A percentile compares a stretch with the other conserved stretches of the same genome.
phyloP scores from a whole-genome alignment of 306 rosid species.

The Nissolia schottii region DNA sequence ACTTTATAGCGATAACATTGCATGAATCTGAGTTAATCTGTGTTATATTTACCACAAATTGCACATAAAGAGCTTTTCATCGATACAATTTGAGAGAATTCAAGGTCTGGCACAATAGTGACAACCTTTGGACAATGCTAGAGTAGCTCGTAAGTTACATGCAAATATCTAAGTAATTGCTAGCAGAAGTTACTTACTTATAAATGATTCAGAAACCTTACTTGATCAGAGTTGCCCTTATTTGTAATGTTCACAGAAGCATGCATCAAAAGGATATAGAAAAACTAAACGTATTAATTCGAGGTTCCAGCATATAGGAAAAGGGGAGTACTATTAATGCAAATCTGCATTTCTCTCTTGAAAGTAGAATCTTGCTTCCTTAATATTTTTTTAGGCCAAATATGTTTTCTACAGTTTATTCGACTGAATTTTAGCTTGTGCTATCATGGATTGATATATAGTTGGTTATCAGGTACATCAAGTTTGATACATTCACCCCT shows the following conservation, averaged over 20 bases:
- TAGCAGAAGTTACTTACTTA: neutral
- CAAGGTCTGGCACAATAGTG: neutral
- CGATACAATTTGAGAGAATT: neutral
- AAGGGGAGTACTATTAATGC: neutral
- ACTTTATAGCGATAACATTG: neutral
- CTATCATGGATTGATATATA: constrained; percentile 31
- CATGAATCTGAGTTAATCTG: neutral
- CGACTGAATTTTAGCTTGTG: constrained; percentile 14
- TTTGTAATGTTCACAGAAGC: neutral
- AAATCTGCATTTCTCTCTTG: neutral
- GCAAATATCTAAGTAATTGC: neutral
- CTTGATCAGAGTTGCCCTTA: neutral
- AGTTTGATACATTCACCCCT: constrained; percentile 98
- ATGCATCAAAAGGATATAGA: neutral
- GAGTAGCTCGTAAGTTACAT: neutral
- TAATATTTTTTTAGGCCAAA: neutral
- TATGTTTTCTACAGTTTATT: neutral
- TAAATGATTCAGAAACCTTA: constrained; percentile 1
- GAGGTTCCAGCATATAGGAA: neutral
- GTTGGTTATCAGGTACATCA: constrained; percentile 80
- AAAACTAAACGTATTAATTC: neutral
- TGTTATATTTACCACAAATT: neutral
- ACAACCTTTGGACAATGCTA: neutral
- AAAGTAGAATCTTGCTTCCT: neutral
- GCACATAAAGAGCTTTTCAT: neutral